phyloP scores from a whole-genome alignment of 1,139 yeast species.

The Pneumocystis canis region DNA sequence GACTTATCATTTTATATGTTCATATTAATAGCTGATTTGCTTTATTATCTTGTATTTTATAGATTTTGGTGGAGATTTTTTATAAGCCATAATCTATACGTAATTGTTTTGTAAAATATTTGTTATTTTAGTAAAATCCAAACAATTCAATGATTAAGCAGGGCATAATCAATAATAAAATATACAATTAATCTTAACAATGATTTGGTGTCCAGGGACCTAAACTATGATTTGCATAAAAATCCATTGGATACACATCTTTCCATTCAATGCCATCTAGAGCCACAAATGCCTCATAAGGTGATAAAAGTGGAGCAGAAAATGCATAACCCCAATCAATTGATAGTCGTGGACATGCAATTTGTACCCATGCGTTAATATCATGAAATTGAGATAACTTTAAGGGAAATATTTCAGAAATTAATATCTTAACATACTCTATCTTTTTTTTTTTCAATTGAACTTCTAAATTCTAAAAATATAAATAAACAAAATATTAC shows the following conservation, averaged over 20 bases:
- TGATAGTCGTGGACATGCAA: slow-evolving; percentile 90
- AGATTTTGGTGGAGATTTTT: neutral
- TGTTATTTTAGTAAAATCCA: neutral
- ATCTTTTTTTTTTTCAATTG: slow-evolving; percentile 40
- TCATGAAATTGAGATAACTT: slow-evolving; percentile 89
- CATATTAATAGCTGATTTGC: too few species aligned
- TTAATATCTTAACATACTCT: slow-evolving; percentile 61
- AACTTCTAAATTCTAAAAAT: slow-evolving; percentile 29
- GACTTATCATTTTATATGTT: neutral
- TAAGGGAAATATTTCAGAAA: slow-evolving; percentile 87
- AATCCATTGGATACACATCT: slow-evolving; percentile 82
- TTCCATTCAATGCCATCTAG: slow-evolving; percentile 60
- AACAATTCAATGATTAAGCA: too few species aligned
- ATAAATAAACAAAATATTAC: neutral
- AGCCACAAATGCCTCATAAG: slow-evolving; percentile 92
- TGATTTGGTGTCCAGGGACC: slow-evolving; percentile 31
- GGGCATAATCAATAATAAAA: slow-evolving; percentile 1
- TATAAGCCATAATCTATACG: neutral
- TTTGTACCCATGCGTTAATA: slow-evolving; percentile 89
- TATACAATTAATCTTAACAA: slow-evolving; percentile 3
- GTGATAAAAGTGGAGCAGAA: slow-evolving; percentile 78
- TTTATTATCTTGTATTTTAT: too few species aligned
- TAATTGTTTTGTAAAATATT: neutral
- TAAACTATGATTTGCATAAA: slow-evolving; percentile 77
- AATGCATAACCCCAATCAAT: slow-evolving; percentile 99